Conservation (phyloP, 1,284 basidiomycete species). For the Takashimella koratensis region DNA sequence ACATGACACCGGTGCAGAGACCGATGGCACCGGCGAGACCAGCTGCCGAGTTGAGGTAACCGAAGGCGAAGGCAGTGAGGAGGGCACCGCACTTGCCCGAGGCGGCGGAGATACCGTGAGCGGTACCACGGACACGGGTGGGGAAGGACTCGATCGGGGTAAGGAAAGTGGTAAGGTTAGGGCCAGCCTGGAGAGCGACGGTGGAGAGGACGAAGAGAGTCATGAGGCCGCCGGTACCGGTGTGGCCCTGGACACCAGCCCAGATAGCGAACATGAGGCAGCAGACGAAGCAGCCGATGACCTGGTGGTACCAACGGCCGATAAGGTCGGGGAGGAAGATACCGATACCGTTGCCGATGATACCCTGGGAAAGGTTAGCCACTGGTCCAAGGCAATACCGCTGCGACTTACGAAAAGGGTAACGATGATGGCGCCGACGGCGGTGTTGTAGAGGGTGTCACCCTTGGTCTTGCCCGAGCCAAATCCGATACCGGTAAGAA, state of each 20-base stretch:
- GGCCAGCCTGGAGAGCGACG: conserved; percentile 55
- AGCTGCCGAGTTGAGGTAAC: not conserved
- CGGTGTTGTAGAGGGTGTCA: conserved; percentile 45
- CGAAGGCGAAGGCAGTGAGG: not conserved
- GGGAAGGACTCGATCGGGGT: conserved; percentile 83
- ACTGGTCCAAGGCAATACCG: not conserved
- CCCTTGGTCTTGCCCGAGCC: conserved; percentile 4
- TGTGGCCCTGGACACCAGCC: conserved; percentile 2
- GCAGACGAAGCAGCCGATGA: not conserved
- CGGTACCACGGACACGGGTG: conserved; percentile 76
- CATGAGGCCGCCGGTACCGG: conserved; percentile 1
- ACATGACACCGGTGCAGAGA: not conserved
- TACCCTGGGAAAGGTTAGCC: too few relatives aligned
- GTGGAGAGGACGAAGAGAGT: not conserved
- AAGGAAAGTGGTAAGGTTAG: conserved; percentile 76
- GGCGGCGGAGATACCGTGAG: conserved; percentile 79
- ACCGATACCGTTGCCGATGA: conserved; percentile 30
- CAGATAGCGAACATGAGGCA: conserved; percentile 3
- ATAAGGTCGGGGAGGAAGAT: conserved; percentile 7
- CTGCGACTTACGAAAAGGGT: conserved; percentile 52
- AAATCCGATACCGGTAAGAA: conserved; percentile 3
- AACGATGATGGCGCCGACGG: conserved; percentile 60
- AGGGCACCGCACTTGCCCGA: conserved; percentile 66
- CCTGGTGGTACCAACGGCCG: conserved; percentile 1
- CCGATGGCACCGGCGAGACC: not conserved